Base-by-base conservation (phyloP, 1,284 basidiomycete genomes). In the Ceratobasidium theobromae region DNA sequence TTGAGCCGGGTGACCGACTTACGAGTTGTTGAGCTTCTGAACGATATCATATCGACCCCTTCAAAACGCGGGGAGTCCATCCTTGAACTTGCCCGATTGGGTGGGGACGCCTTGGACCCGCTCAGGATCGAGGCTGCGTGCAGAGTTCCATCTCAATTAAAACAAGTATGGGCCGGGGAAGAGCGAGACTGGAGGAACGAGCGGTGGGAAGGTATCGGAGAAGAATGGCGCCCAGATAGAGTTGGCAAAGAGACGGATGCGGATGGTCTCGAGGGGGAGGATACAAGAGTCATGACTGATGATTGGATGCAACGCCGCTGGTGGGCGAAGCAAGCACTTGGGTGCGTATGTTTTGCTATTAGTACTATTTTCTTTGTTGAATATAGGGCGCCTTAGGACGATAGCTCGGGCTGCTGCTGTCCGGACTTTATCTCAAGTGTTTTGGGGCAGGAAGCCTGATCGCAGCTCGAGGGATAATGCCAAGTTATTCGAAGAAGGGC, bases 281-380 rank as follows among this genome's bases (percentile, higher is more conserved):
- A 62, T 51, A 40, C 21, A 35, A 16, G 58, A 23, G 48, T 51
- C 0, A 28, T 51, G 14, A 18, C 9, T 16, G 16, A 35, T 5
- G 53, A 68, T 55, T 66, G 62, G 67, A 57, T 66, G 27, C 45
- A 60, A 35, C 51, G 60, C 8, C 46, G 46, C 40, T 54, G 35
- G 62, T 65, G 40, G 38, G 41, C 53, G 16, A 66, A 45, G 30
- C 54, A 65, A 28, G 28, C 25, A 1, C 46, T 55, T 38, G 64
- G 45, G 60, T 68, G 23, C 5, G 21, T 33, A 27, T 18, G 69
- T 72, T 45, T 38, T 66, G 69, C 3, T 51, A 66, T n/a, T 71
- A 66, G 60, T 66, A 68, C 25, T 65, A 69, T 28, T 70, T 71
- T n/a, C 53, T 60, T 18, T 43, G 73, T 77, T 40, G 78, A 81